phyloP scores from a whole-genome alignment of 1,284 basidiomycete genomes.

The Moniliella sp. region DNA sequence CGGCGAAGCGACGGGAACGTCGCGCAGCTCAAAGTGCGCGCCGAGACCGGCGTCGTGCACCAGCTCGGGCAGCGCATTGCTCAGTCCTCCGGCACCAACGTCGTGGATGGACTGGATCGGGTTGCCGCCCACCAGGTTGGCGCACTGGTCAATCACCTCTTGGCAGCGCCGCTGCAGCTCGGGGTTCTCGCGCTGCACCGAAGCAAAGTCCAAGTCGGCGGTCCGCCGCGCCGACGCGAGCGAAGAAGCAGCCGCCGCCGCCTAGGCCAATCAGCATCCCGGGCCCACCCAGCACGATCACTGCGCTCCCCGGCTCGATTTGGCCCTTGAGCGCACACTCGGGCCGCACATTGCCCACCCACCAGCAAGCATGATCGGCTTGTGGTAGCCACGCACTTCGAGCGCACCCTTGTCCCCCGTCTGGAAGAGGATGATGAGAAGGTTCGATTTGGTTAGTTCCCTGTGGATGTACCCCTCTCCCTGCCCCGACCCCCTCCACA shows the following conservation, averaged over 20 bases:
- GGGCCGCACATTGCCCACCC: constrained; percentile 65
- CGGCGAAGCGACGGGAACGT: constrained; percentile 71
- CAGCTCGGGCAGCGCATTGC: constrained; percentile 85
- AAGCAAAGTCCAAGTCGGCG: constrained; percentile 83
- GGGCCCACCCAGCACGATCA: constrained; percentile 87
- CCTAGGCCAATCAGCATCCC: constrained; percentile 90
- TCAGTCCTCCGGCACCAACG: constrained; percentile 85
- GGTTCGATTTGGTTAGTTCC: no score
- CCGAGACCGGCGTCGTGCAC: constrained; percentile 84
- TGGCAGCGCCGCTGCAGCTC: constrained; percentile 95
- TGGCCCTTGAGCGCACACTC: constrained; percentile 23
- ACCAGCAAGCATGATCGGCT: constrained; percentile 98
- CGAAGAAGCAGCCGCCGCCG: constrained; percentile 80
- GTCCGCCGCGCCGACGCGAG: constrained; percentile 47
- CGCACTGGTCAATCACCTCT: constrained; percentile 68
- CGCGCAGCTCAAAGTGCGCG: constrained; percentile 77
- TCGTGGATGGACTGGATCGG: constrained; percentile 94
- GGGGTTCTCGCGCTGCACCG: constrained; percentile 88
- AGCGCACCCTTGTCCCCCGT: constrained; percentile 3
- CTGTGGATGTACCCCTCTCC: no score
- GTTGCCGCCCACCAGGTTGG: constrained; percentile 30
- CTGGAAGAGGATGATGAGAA: constrained; percentile 1
- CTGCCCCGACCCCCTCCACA: no score
- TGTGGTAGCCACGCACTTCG: constrained; percentile 86
- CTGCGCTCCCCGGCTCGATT: constrained; percentile 21